phyloP scores from a whole-genome alignment of 257 asterid species.

The Salvia rosmarinus region DNA sequence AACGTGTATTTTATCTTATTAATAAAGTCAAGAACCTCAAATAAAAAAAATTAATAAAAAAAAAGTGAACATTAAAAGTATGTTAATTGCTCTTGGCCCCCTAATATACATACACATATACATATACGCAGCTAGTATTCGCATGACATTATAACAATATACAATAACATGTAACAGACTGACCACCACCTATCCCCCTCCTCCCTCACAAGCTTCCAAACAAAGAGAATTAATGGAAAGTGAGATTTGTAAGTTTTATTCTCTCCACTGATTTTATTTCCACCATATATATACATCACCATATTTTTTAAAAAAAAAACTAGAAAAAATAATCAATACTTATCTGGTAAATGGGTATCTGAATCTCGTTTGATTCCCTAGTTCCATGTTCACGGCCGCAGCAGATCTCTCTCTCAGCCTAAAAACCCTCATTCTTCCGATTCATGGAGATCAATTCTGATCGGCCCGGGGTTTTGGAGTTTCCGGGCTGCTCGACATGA shows the following conservation, averaged over 20 bases:
- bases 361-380: slow-evolving; percentile 36
- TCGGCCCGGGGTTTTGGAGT: too few relatives aligned
- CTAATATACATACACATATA: slow-evolving; percentile 9
- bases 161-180: slow-evolving; percentile 55
- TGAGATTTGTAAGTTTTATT: slow-evolving; percentile 61
- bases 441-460: slow-evolving; percentile 45
- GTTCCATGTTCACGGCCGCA: slow-evolving; percentile 31
- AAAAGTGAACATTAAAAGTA: not conserved
- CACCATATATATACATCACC: not conserved
- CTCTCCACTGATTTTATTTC: slow-evolving; percentile 43
- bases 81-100: slow-evolving; percentile 23
- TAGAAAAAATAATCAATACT: not conserved
- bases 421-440: not conserved
- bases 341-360: slow-evolving; percentile 59
- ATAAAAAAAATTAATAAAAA: not conserved
- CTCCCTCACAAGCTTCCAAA: slow-evolving; percentile 74
- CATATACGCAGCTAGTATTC: not conserved
- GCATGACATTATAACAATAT: slow-evolving; percentile 34
- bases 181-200: slow-evolving; percentile 62
- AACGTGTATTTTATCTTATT: slow-evolving; percentile 42
- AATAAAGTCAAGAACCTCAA: slow-evolving; percentile 42
- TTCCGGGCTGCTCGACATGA: slow-evolving; percentile 45
- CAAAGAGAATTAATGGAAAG: slow-evolving; percentile 75
- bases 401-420: slow-evolving; percentile 35
- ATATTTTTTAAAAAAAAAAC: not conserved